Evolutionary conservation across 345 rosid genomes (phyloP), one percentile per base, ranked within the genome.

Genomic region (Pistacia atlantica): DNA sequence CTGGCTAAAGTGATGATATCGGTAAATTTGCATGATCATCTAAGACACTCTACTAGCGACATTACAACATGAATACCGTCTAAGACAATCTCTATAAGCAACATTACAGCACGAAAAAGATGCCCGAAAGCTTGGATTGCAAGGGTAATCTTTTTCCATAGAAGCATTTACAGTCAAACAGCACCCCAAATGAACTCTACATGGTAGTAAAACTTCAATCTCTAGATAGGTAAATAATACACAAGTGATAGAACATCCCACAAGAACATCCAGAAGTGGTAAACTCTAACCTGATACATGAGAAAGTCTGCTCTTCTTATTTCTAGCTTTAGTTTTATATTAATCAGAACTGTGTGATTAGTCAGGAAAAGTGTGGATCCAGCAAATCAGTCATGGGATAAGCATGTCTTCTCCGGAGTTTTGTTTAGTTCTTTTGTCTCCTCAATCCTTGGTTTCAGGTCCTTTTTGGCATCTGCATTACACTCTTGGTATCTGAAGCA

Each of bases 401-500:
- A 73, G 82, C 82, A 31, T 35, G 70, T 67, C 28, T 61, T 78
- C 76, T 79, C 82, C 54, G 79, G 60, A 59, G 78, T 78, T 77
- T 80, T 49, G 56, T 69, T 63, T 73, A 75, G 79, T 64, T 22
- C 65, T 70, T 61, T 65, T 18, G 59, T 73, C 63, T 81, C 80
- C 69, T 73, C 84, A 4, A 33, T 81, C 75, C 75, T 79, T 18
- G 82, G 67, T 69, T 67, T 80, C 3, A 60, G n/a, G 56, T 79
- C 81, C 73, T 69, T 81, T 69, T 74, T 74, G 69, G 57, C 45
- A 62, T 73, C 74, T 8, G 67, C 81, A 74, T 65, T 77, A 79
- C 92, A 89, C 70, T 89, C 91, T 37, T 83, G 89, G 86, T 83
- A 90, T 84, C 97, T 86, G 86, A 86, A 91, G 83, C 98, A 95